These are phyloP conservation scores for Amylostereum areolatum DNA, from an alignment of 1,284 basidiomycete genomes.

Conservation along the genomic window DNA sequence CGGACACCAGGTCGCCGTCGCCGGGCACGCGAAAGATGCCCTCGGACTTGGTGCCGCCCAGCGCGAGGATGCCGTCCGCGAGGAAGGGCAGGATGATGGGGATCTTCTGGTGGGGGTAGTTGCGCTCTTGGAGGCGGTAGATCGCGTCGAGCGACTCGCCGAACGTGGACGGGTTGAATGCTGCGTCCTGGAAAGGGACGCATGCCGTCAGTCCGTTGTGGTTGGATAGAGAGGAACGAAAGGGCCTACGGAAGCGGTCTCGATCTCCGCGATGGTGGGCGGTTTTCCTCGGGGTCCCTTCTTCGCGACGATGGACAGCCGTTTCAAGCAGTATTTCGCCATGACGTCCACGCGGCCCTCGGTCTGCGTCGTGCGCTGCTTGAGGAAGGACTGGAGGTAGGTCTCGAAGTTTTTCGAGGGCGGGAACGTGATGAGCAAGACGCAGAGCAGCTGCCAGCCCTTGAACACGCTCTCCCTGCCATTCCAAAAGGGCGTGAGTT, in stretches of 20 bases:
- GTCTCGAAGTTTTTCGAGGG: slow-evolving; percentile 88
- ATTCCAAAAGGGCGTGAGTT: no score
- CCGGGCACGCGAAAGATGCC: slow-evolving; percentile 91
- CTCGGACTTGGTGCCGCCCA: slow-evolving; percentile 78
- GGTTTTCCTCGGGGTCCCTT: slow-evolving; percentile 82
- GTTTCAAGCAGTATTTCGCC: slow-evolving; percentile 79
- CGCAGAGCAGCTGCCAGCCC: slow-evolving; percentile 89
- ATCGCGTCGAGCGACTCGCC: slow-evolving; percentile 83
- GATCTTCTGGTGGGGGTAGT: slow-evolving; percentile 77
- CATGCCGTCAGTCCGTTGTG: no score
- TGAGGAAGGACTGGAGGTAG: slow-evolving; percentile 74
- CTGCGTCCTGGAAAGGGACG: slow-evolving; percentile 60
- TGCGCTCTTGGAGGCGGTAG: slow-evolving; percentile 76
- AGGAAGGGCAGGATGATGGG: slow-evolving; percentile 92
- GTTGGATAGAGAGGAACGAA: neutral
- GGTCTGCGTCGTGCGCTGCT: slow-evolving; percentile 55
- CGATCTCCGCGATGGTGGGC: slow-evolving; percentile 77
- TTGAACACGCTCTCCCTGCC: slow-evolving; percentile 78
- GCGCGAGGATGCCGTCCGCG: slow-evolving; percentile 81
- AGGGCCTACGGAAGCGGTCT: slow-evolving; percentile 70
- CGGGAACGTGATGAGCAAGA: slow-evolving; percentile 81
- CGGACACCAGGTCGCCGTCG: slow-evolving; percentile 79
- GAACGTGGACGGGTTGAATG: slow-evolving; percentile 91
- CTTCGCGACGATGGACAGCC: slow-evolving; percentile 65
- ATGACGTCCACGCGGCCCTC: slow-evolving; percentile 81